A percentile compares a stretch with the other conserved stretches of the same genome.
Conservation (phyloP, 225 moss, liverwort and hornwort genomes). For the Pseudisothecium myosuroides region DNA sequence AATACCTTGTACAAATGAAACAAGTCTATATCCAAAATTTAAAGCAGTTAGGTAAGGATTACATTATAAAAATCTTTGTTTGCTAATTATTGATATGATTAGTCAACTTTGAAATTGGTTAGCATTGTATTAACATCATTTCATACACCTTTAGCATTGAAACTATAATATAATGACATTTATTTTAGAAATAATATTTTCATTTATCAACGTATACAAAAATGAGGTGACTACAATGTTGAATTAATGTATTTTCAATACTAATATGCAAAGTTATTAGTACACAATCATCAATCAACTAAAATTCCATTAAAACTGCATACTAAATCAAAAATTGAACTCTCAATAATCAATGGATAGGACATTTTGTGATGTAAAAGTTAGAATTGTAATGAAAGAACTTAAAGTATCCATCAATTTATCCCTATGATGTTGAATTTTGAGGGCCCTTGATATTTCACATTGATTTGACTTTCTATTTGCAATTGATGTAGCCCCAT, state of each 20-base stretch:
- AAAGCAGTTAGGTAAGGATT: accelerated
- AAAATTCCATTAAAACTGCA: neutral
- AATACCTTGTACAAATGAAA: neutral
- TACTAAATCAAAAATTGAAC: neutral
- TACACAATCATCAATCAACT: neutral
- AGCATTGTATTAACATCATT: neutral
- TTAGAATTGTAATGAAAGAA: neutral
- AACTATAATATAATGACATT: neutral
- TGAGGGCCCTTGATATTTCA: neutral
- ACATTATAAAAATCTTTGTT: neutral
- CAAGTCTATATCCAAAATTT: neutral
- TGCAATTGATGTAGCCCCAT: accelerated
- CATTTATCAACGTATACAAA: neutral
- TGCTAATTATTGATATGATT: neutral
- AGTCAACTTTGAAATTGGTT: neutral
- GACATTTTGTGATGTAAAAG: neutral
- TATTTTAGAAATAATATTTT: neutral
- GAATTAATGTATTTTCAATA: neutral
- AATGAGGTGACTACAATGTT: neutral
- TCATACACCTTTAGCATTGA: neutral
- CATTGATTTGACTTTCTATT: neutral
- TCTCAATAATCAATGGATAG: no score
- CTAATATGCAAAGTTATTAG: no score
- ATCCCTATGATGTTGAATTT: neutral
- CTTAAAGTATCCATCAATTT: neutral